Conservation (phyloP, 495 filamentous ascomycete species). For the Gamarada debralockiae region DNA sequence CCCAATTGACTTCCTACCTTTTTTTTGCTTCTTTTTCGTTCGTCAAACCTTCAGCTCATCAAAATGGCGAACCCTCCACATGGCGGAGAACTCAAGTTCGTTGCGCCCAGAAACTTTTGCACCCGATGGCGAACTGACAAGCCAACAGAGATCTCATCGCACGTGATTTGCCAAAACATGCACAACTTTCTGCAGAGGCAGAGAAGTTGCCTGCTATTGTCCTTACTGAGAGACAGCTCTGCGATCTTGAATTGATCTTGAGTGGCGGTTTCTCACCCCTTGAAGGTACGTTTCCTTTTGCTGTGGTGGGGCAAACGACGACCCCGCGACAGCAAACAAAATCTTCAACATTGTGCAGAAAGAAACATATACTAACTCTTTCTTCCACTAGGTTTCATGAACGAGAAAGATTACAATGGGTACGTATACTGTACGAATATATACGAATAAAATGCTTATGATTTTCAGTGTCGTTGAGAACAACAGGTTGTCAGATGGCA, state of each 20-base stretch:
- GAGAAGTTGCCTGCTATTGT: slow-evolving; percentile 81
- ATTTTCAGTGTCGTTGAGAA: slow-evolving; percentile 75
- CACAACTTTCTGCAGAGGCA: slow-evolving; percentile 75
- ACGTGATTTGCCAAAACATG: slow-evolving; percentile 75
- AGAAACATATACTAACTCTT: not conserved
- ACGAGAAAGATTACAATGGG: slow-evolving; percentile 92
- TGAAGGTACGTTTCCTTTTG: slow-evolving; percentile 62
- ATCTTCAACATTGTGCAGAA: not conserved
- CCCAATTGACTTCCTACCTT: not conserved
- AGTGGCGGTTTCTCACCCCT: slow-evolving; percentile 96
- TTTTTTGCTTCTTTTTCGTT: not conserved
- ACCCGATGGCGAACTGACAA: slow-evolving; percentile 2
- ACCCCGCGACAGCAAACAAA: not conserved
- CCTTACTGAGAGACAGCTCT: slow-evolving; percentile 89
- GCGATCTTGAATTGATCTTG: slow-evolving; percentile 93
- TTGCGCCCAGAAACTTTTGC: not conserved
- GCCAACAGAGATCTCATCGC: slow-evolving; percentile 69
- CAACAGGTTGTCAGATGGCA: slow-evolving; percentile 80
- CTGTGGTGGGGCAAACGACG: slow-evolving; percentile 19
- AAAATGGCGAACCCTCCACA: slow-evolving; percentile 74
- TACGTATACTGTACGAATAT: slow-evolving; percentile 37
- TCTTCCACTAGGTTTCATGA: slow-evolving; percentile 77
- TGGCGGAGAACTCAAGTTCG: slow-evolving; percentile 84
- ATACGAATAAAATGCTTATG: slow-evolving; percentile 2
- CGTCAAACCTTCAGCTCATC: not conserved